Conservation (phyloP, 2,329 filamentous ascomycete genomes). For the Alternaria sp. region DNA sequence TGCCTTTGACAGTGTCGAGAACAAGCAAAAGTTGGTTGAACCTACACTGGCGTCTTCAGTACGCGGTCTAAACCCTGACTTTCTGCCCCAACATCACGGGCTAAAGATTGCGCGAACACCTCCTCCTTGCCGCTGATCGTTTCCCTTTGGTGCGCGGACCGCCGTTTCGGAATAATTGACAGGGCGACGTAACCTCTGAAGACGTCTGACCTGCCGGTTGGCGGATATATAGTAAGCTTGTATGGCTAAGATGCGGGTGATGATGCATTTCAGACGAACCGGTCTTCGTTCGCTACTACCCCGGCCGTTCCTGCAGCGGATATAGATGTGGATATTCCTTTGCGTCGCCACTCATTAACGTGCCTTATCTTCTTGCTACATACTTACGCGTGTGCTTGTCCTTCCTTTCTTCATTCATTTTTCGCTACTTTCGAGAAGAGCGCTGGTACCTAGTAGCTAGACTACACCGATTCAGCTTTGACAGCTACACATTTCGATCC, state of each 20-base stretch:
- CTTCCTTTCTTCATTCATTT: slow-evolving; percentile 9
- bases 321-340: slow-evolving; percentile 16
- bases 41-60: slow-evolving; percentile 18
- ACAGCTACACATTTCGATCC: slow-evolving; percentile 9
- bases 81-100: slow-evolving; percentile 19
- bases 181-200: slow-evolving; percentile 9
- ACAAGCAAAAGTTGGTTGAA: slow-evolving; percentile 32
- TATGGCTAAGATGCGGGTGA: slow-evolving; percentile 20
- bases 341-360: slow-evolving; percentile 5
- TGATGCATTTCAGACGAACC: slow-evolving; percentile 23
- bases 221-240: slow-evolving; percentile 32
- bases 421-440: slow-evolving; percentile 29
- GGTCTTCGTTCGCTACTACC: slow-evolving; percentile 19
- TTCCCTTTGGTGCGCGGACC: slow-evolving; percentile 32
- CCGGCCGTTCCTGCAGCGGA: slow-evolving; percentile 23
- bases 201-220: slow-evolving; percentile 11
- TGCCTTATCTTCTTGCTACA: slow-evolving; percentile 24
- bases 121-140: slow-evolving; percentile 46
- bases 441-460: slow-evolving; percentile 19
- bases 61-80: neutral
- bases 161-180: slow-evolving; percentile 37
- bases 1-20: slow-evolving; percentile 25
- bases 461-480: slow-evolving; percentile 15
- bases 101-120: slow-evolving; percentile 28
- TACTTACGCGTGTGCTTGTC: slow-evolving; percentile 1